Evolutionary conservation across 257 asterid species (phyloP).

Genomic region (Henckelia pumila): DNA sequence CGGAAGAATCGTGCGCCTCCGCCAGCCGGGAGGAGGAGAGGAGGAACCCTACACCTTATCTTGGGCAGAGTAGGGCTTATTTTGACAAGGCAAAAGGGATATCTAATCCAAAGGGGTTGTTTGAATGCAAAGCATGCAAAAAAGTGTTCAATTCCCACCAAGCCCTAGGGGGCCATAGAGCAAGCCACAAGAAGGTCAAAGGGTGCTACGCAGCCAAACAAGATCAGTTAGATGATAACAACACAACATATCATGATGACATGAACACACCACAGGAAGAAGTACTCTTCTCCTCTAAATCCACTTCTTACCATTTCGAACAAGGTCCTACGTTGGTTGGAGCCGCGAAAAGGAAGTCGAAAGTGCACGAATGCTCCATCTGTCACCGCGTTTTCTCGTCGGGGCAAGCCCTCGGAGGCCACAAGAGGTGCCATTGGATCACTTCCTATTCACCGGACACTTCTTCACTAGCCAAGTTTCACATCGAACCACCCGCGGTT

Average conservation of each 20-base stretch:
- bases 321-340: conserved; percentile 40
- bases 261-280: conserved; percentile 43
- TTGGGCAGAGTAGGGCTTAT: conserved; percentile 22
- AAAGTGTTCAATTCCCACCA: conserved; percentile 94
- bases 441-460: conserved; percentile 56
- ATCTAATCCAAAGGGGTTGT: conserved; percentile 49
- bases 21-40: conserved; percentile 68
- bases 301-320: conserved; percentile 43
- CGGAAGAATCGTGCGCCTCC: conserved; percentile 76
- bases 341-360: conserved; percentile 57
- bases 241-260: conserved; percentile 27
- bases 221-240: conserved; percentile 39
- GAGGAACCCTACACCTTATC: conserved; percentile 32
- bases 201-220: conserved; percentile 86
- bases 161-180: conserved; percentile 91
- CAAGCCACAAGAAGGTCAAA: conserved; percentile 89
- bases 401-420: conserved; percentile 96
- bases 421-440: conserved; percentile 97
- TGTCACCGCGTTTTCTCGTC: conserved; percentile 81
- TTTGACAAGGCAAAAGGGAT: conserved; percentile 41
- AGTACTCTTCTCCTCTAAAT: conserved; percentile 39
- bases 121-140: conserved; percentile 91
- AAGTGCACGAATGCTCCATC: conserved; percentile 86
- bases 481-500: conserved; percentile 10
- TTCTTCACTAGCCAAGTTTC: conserved; percentile 40